Percentiles rank a stretch among this genome's conserved stretches.
These are phyloP conservation scores for Chrysosporium keratinophilum DNA, from an alignment of 2,329 filamentous ascomycete genomes.

Conservation along the genomic window DNA sequence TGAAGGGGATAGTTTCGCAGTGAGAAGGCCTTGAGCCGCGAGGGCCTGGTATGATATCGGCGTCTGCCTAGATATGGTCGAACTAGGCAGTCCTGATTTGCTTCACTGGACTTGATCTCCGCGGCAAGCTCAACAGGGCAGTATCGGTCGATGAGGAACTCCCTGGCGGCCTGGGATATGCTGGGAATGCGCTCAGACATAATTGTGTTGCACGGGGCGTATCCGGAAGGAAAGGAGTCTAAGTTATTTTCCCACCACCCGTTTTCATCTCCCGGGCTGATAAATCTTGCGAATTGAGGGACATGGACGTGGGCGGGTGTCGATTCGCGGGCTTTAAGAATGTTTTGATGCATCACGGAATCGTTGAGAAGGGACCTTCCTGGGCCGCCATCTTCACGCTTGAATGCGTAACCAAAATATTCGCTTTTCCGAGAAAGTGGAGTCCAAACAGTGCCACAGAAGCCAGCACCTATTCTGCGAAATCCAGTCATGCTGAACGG, in stretches of 20 bases:
- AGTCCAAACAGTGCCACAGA: slow-evolving; percentile 29
- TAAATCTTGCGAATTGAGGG: slow-evolving; percentile 22
- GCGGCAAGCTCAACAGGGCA: slow-evolving; percentile 22
- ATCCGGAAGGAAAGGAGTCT: slow-evolving; percentile 22
- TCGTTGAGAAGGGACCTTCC: slow-evolving; percentile 25
- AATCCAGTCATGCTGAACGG: slow-evolving; percentile 10
- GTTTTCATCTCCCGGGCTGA: slow-evolving; percentile 15
- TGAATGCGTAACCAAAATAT: slow-evolving; percentile 20
- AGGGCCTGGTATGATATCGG: slow-evolving; percentile 16
- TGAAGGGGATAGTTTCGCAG: slow-evolving; percentile 44
- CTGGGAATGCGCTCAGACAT: slow-evolving; percentile 29
- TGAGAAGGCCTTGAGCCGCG: slow-evolving; percentile 24
- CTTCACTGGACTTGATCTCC: slow-evolving; percentile 23
- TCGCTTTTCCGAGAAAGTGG: slow-evolving; percentile 3
- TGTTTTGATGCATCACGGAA: slow-evolving; percentile 24
- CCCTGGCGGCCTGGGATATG: slow-evolving; percentile 21
- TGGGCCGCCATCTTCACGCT: slow-evolving; percentile 28
- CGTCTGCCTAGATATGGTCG: slow-evolving; percentile 41
- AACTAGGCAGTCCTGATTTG: slow-evolving; percentile 41
- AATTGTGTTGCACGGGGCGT: slow-evolving; percentile 28
- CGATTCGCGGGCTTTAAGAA: slow-evolving; percentile 14
- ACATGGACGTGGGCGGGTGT: slow-evolving; percentile 17
- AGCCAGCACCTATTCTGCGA: slow-evolving; percentile 25
- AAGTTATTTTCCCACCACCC: slow-evolving; percentile 24
- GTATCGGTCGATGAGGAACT: slow-evolving; percentile 26